Evolutionary conservation across 352 stramenopile genomes (phyloP).

Genomic region (Globisporangium megalacanthum): DNA sequence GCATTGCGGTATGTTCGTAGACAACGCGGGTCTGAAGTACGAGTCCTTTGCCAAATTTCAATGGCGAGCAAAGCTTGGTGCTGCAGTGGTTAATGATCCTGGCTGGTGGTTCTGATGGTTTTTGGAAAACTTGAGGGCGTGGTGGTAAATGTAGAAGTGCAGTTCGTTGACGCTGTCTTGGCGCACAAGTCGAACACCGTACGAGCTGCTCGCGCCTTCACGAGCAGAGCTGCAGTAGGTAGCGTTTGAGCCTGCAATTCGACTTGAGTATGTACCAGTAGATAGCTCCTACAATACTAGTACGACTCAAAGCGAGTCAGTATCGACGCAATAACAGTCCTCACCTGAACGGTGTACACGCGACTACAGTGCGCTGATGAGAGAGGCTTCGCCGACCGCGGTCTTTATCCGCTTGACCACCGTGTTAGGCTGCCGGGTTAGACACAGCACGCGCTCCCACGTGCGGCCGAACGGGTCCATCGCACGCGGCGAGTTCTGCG

Average conservation of each 20-base stretch:
- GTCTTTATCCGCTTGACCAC: slow-evolving; percentile 31
- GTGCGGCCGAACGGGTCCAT: slow-evolving; percentile 1
- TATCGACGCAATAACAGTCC: not conserved
- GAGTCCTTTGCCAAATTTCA: not conserved
- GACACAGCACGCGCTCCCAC: slow-evolving; percentile 79
- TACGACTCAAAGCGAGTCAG: too few species aligned
- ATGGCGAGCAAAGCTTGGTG: not conserved
- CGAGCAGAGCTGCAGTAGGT: too few species aligned
- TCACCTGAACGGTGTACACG: not conserved
- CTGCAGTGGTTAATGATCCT: not conserved
- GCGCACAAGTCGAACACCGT: too few species aligned
- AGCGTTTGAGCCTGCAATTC: too few species aligned
- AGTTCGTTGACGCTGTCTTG: too few species aligned
- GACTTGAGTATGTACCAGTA: too few species aligned
- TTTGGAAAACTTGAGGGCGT: not conserved
- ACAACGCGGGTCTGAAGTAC: slow-evolving; percentile 3
- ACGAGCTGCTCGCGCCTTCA: too few species aligned
- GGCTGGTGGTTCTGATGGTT: not conserved
- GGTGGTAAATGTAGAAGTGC: not conserved
- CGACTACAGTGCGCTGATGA: slow-evolving; percentile 1
- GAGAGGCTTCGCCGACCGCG: slow-evolving; percentile 18
- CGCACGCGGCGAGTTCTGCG: slow-evolving; percentile 1
- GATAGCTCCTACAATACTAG: too few species aligned
- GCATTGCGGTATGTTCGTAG: not conserved
- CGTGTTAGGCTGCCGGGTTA: slow-evolving; percentile 95